Evolutionary conservation across 2,329 filamentous ascomycete genomes (phyloP), one percentile per base, ranked within the genome.

Genomic region (Kalmusia sp.): DNA sequence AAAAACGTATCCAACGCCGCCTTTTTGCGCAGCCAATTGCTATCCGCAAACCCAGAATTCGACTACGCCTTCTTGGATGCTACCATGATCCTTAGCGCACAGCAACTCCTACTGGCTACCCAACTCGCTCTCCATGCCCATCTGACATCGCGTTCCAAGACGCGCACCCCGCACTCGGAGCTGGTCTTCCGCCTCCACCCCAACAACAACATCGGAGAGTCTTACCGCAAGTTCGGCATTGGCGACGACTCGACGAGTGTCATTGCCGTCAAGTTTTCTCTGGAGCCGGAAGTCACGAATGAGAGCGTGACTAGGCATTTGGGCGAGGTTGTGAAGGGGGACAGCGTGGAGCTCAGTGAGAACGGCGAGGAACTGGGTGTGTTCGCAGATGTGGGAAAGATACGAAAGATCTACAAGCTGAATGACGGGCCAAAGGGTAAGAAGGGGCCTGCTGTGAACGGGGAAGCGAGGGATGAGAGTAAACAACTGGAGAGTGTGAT

Each of bases 21-120:
- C 1, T 92, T 89, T 68, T 80, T 99, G 37, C 88, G 92, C 47
- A 81, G 88, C 63, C 93, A 97, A 77, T 85, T 99, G 4, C 81
- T 98, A n/a, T 83, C 86, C 5, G 90, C 91, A 47, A 96, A 98
- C 70, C 69, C 85, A 9, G 87, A 88, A 7, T 98, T 93, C 65
- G 92, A 98, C 75, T 98, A 98, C 80, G 92, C 93, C 28, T 90
- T 99, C 62, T 84, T 99, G 40, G 93, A 99, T 76, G 92, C 92
- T 17, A 86, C 85, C 39, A 85, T 90, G 72, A 79, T 96, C 52
- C 73, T 92, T 21, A 92, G 91, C 1, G 82, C 87, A 27, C 77
- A 82, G 5, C 92, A 96, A 62, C 78, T 92, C 38, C 82, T 95
- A 21, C 85, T 90, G 1, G 90, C 91, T 21, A 82, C 88, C 24